A percentile compares a stretch with the other conserved stretches of the same genome.
These are phyloP conservation scores for Solanum hybrid DNA, from an alignment of 305 asterid species.

Conservation along the genomic window DNA sequence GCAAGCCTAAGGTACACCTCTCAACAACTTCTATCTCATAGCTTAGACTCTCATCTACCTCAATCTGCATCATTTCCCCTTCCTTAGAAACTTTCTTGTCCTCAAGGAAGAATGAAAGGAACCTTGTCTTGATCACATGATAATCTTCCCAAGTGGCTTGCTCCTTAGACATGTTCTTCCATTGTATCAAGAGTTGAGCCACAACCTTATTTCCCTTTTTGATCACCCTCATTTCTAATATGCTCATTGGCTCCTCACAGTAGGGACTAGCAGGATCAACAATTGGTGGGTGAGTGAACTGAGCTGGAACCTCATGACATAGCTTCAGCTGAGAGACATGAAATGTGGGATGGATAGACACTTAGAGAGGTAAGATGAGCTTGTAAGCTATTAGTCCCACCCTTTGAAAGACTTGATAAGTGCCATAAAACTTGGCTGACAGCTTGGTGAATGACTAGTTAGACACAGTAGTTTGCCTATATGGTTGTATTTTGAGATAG, in stretches of 20 bases:
- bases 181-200: background rate
- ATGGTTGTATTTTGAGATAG: background rate
- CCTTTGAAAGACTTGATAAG: background rate
- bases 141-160: background rate
- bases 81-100: background rate
- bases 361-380: too few species aligned
- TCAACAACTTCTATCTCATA: fast-evolving
- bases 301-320: background rate
- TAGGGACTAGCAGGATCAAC: background rate
- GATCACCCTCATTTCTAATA: background rate
- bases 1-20: background rate
- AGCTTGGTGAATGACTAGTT: background rate
- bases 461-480: background rate
- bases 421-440: background rate
- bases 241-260: fast-evolving
- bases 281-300: background rate
- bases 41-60: background rate
- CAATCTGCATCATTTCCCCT: background rate
- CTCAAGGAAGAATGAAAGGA: background rate
- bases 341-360: background rate
- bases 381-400: background rate
- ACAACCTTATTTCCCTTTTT: background rate
- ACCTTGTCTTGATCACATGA: background rate
- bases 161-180: background rate
- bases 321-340: background rate